Conservation (phyloP, 345 rosid genomes). For the Corymbia maculata region DNA sequence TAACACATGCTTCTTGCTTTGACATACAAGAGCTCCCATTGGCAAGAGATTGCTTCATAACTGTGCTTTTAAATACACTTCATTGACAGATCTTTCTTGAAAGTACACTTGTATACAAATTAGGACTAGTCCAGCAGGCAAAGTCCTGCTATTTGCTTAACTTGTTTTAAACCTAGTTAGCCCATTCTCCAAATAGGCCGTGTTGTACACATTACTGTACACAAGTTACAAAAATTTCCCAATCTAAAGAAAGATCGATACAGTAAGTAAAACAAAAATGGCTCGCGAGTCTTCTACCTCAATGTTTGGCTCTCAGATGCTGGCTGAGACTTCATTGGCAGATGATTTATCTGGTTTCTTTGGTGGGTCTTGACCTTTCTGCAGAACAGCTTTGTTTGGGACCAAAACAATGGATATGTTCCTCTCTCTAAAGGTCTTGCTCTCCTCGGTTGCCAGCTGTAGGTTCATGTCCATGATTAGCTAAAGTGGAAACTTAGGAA, state of each 20-base stretch:
- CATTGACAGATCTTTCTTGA: background rate
- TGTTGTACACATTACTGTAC: background rate
- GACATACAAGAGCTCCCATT: background rate
- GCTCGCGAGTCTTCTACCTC: background rate
- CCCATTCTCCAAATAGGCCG: background rate
- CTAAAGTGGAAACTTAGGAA: background rate
- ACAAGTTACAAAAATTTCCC: background rate
- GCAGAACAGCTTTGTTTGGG: conserved; percentile 64
- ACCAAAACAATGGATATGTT: conserved; percentile 69
- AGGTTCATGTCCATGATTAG: background rate
- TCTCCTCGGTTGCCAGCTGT: conserved; percentile 89
- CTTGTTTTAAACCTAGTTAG: background rate
- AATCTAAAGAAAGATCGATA: background rate
- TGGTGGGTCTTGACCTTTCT: conserved; percentile 64
- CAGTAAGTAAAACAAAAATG: background rate
- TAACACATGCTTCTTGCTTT: background rate
- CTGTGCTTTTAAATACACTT: background rate
- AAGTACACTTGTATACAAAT: background rate
- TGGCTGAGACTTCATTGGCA: conserved; percentile 49
- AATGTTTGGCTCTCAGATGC: conserved; percentile 15
- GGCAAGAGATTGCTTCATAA: background rate
- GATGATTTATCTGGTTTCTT: conserved; percentile 50
- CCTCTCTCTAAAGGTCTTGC: conserved; percentile 68
- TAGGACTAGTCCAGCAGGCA: background rate
- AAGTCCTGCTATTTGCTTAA: background rate